Evolutionary conservation across 1,139 yeast genomes (phyloP).

Genomic region (Debaryomycetaceae sp.): DNA sequence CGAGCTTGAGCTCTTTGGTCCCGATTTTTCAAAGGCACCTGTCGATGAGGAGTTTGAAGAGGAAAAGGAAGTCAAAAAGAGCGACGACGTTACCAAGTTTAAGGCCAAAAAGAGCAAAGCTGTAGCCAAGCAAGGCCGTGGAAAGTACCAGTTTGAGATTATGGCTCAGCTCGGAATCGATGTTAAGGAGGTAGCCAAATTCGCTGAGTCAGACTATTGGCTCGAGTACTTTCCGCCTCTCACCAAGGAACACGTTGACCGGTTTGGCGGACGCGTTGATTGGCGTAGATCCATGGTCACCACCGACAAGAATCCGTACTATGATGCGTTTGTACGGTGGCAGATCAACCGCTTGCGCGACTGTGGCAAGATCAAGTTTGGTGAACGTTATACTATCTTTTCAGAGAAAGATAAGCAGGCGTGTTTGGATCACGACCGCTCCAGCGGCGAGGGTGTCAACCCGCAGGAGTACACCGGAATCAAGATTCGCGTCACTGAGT

Average conservation of each 20-base stretch:
- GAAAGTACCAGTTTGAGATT: conserved; percentile 90
- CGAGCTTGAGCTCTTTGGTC: conserved; percentile 86
- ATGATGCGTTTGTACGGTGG: conserved; percentile 94
- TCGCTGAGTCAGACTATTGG: conserved; percentile 89
- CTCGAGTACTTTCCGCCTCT: conserved; percentile 83
- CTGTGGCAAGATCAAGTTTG: conserved; percentile 87
- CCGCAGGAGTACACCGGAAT: conserved; percentile 96
- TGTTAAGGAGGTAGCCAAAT: conserved; percentile 69
- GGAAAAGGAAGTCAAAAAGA: conserved; percentile 25
- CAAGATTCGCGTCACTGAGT: conserved; percentile 64
- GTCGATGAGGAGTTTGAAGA: conserved; percentile 42
- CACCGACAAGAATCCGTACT: conserved; percentile 90
- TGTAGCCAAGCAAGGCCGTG: conserved; percentile 85
- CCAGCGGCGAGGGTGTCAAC: conserved; percentile 91
- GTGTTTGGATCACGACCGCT: conserved; percentile 98
- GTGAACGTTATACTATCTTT: conserved; percentile 95
- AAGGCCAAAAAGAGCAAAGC: conserved; percentile 89
- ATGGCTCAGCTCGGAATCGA: conserved; percentile 90
- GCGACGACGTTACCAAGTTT: conserved; percentile 81
- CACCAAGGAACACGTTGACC: conserved; percentile 69
- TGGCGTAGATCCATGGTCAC: conserved; percentile 98
- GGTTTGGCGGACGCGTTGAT: conserved; percentile 89
- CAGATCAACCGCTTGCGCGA: conserved; percentile 85
- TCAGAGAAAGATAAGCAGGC: conserved; percentile 98
- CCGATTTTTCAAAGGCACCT: conserved; percentile 62